Percentiles rank a stretch among this genome's conserved stretches.
Evolutionary conservation across 2,329 filamentous ascomycete species (phyloP).

Genomic region (Calycina marina): DNA sequence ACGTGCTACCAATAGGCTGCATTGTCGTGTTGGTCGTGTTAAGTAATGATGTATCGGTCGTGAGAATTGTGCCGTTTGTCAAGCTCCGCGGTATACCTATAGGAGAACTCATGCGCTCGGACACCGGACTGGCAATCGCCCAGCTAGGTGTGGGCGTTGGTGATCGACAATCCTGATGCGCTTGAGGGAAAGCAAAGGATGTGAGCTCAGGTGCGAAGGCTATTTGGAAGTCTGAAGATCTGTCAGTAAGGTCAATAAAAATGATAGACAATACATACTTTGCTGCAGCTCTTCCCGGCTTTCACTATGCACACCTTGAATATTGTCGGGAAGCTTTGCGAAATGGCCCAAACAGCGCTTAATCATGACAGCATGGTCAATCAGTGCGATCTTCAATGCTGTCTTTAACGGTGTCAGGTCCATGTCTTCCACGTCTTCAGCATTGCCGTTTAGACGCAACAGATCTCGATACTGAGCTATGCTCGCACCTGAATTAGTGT

Average conservation of each 20-base stretch:
- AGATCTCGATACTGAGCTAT: conserved; percentile 66
- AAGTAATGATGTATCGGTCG: conserved; percentile 14
- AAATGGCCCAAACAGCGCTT: conserved; percentile 66
- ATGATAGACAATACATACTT: conserved; percentile 34
- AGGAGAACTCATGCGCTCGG: not conserved
- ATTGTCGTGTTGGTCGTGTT: conserved; percentile 10
- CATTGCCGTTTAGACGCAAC: conserved; percentile 35
- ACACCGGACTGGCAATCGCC: conserved; percentile 10
- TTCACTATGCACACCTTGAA: conserved; percentile 33
- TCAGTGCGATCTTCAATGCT: conserved; percentile 68
- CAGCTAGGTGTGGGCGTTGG: conserved; percentile 26
- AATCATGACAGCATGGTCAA: conserved; percentile 80
- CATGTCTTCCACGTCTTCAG: conserved; percentile 31
- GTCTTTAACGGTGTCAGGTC: conserved; percentile 50
- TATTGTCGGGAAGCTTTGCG: conserved; percentile 41
- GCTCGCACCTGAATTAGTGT: conserved; percentile 58
- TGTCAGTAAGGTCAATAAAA: conserved; percentile 12
- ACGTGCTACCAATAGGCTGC: conserved; percentile 6
- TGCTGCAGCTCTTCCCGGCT: conserved; percentile 45
- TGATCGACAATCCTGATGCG: conserved; percentile 26
- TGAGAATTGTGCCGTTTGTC: conserved; percentile 12
- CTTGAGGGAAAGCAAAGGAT: conserved; percentile 40
- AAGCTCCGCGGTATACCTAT: conserved; percentile 7
- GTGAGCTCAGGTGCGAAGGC: conserved; percentile 53
- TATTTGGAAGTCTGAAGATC: conserved; percentile 37